A percentile compares a stretch with the other conserved stretches of the same genome.
phyloP scores from a whole-genome alignment of 2,329 filamentous ascomycete genomes.

The Fusarium hainanense region DNA sequence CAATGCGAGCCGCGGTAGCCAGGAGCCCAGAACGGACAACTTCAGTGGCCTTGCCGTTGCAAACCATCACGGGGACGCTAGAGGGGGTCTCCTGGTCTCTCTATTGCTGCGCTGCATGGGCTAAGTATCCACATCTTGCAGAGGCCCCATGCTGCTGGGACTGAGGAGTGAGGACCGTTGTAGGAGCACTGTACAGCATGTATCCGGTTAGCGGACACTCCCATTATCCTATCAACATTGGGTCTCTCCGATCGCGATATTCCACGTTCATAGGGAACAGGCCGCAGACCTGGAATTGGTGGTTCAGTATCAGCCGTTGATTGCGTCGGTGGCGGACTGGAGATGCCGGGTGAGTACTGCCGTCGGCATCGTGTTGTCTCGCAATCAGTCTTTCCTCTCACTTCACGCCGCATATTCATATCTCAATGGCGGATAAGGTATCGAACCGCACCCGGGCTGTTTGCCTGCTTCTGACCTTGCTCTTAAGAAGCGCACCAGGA shows the following conservation, averaged over 20 bases:
- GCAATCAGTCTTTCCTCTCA: slow-evolving; percentile 22
- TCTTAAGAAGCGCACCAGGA: slow-evolving; percentile 9
- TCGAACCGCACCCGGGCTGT: background rate
- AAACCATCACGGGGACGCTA: slow-evolving; percentile 41
- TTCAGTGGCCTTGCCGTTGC: slow-evolving; percentile 28
- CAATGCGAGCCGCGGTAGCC: slow-evolving; percentile 46
- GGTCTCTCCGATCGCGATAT: slow-evolving; percentile 33
- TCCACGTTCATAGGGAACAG: slow-evolving; percentile 15
- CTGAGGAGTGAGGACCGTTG: slow-evolving; percentile 9
- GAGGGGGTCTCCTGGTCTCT: slow-evolving; percentile 17
- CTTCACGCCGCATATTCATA: slow-evolving; percentile 3
- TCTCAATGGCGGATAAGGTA: slow-evolving; percentile 13
- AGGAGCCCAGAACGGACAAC: slow-evolving; percentile 13
- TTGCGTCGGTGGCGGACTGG: slow-evolving; percentile 46
- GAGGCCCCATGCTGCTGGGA: slow-evolving; percentile 42
- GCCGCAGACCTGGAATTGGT: slow-evolving; percentile 15
- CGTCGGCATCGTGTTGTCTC: slow-evolving; percentile 41
- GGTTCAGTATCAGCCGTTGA: slow-evolving; percentile 33
- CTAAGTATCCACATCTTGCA: slow-evolving; percentile 37
- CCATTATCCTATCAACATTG: slow-evolving; percentile 16
- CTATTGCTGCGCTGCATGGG: slow-evolving; percentile 35
- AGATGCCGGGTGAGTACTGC: slow-evolving; percentile 40
- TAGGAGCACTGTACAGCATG: slow-evolving; percentile 9
- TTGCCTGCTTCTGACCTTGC: slow-evolving; percentile 5
- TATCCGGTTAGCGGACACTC: slow-evolving; percentile 9